Conservation (phyloP, 768 basidiomycete genomes). For the Xerocomellus amylosporus region DNA sequence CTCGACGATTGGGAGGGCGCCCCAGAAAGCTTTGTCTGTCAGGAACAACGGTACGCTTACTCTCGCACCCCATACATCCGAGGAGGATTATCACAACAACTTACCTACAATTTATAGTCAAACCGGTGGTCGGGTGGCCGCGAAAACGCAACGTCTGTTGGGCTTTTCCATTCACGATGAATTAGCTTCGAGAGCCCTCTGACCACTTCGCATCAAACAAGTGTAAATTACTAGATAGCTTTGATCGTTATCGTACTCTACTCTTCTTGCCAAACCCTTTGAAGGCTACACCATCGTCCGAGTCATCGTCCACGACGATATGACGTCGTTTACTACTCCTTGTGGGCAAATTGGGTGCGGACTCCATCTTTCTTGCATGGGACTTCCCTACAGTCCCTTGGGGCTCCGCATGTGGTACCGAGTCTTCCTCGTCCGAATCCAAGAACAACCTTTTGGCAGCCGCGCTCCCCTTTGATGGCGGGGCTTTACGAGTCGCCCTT, state of each 20-base stretch:
- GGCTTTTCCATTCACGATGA: conserved; percentile 83
- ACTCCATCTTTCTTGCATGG: conserved; percentile 2
- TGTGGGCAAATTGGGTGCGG: conserved; percentile 4
- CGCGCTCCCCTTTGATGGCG: conserved; percentile 27
- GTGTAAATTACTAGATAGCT: conserved; percentile 6
- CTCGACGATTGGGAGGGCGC: conserved; percentile 96
- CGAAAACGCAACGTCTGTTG: conserved; percentile 82
- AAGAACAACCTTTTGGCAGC: conserved; percentile 47
- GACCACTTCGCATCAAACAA: background rate
- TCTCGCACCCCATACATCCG: background rate
- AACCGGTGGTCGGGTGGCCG: conserved; percentile 85
- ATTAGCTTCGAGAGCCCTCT: conserved; percentile 33
- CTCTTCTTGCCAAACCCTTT: conserved; percentile 51
- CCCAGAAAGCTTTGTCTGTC: conserved; percentile 97
- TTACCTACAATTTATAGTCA: conserved; percentile 42
- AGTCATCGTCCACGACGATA: conserved; percentile 59
- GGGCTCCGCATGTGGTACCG: background rate
- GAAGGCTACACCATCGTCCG: conserved; percentile 70
- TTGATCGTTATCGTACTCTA: conserved; percentile 5
- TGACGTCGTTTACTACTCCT: conserved; percentile 28
- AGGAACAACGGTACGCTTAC: conserved; percentile 74
- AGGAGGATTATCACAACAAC: background rate
- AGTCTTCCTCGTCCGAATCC: conserved; percentile 45
- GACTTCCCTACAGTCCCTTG: conserved; percentile 1
- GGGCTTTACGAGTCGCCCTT: conserved; percentile 21